phyloP scores from a whole-genome alignment of 441 rosid species.

The Erysimum cheiri region DNA sequence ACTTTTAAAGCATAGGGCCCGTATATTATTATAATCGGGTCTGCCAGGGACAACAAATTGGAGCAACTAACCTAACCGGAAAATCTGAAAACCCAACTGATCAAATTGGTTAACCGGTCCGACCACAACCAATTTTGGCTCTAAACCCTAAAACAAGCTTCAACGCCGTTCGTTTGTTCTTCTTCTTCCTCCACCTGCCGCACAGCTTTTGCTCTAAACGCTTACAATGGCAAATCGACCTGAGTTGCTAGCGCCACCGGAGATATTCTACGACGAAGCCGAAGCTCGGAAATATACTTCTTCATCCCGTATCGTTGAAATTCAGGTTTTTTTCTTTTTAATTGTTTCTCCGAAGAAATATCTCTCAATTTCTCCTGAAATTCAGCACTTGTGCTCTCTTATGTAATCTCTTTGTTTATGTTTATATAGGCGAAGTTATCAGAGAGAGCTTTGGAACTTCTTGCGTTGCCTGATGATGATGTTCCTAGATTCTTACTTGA shows the following conservation, averaged over 20 bases:
- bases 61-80: conserved; percentile 9
- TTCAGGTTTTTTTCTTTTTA: conserved; percentile 61
- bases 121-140: not conserved
- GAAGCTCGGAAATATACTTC: conserved; percentile 96
- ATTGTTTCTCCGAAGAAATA: not conserved
- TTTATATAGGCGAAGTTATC: conserved; percentile 59
- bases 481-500: conserved; percentile 85
- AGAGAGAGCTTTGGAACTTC: conserved; percentile 94
- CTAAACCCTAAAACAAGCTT: conserved; percentile 32
- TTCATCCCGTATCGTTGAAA: conserved; percentile 87
- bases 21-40: not conserved
- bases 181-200: not conserved
- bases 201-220: not conserved
- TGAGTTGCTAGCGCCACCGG: conserved; percentile 80
- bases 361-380: not conserved
- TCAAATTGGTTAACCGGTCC: conserved; percentile 6
- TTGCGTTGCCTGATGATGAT: conserved; percentile 83
- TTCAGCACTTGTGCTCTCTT: not conserved
- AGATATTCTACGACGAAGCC: conserved; percentile 82
- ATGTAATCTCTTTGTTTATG: conserved; percentile 19
- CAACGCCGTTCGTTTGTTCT: conserved; percentile 26
- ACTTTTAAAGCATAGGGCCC: not conserved
- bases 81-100: not conserved
- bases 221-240: conserved; percentile 71
- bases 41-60: not conserved